A percentile compares a stretch with the other conserved stretches of the same genome.
phyloP scores from a whole-genome alignment of 768 basidiomycete species.

The Pleurotus tuoliensis region DNA sequence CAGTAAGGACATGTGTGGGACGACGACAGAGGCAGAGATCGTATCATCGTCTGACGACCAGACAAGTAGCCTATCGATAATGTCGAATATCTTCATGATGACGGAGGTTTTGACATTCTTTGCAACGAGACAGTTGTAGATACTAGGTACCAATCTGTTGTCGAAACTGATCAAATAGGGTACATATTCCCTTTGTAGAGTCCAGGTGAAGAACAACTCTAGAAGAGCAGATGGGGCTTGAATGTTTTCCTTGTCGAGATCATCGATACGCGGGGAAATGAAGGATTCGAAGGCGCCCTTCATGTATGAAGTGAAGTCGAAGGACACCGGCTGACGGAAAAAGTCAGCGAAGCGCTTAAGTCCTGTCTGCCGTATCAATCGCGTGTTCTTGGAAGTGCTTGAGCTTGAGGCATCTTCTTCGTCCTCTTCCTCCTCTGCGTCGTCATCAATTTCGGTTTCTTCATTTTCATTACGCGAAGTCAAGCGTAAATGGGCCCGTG shows the following conservation, averaged over 20 bases:
- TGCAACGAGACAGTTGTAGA: conserved; percentile 79
- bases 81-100: conserved; percentile 77
- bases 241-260: conserved; percentile 79
- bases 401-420: conserved; percentile 27
- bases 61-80: conserved; percentile 67
- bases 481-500: conserved; percentile 59
- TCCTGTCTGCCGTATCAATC: conserved; percentile 77
- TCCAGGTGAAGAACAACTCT: conserved; percentile 82
- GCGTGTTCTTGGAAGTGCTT: conserved; percentile 33
- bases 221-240: conserved; percentile 88
- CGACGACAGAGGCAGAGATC: conserved; percentile 52
- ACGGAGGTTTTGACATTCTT: conserved; percentile 86
- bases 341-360: conserved; percentile 86
- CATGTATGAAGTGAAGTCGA: conserved; percentile 76
- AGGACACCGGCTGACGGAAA: conserved; percentile 68
- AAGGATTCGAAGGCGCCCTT: conserved; percentile 59
- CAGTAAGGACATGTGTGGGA: conserved; percentile 67
- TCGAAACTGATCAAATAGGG: conserved; percentile 70
- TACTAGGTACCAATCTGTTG: conserved; percentile 59
- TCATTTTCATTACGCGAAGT: conserved; percentile 31
- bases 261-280: conserved; percentile 78
- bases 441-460: conserved; percentile 30
- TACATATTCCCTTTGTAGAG: conserved; percentile 51
- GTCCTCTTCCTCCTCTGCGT: conserved; percentile 32
- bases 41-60: conserved; percentile 47